Evolutionary conservation across 2,329 filamentous ascomycete species (phyloP), one percentile per base, ranked within the genome.

Genomic region (Nothophaeocryptopus gaeumannii): DNA sequence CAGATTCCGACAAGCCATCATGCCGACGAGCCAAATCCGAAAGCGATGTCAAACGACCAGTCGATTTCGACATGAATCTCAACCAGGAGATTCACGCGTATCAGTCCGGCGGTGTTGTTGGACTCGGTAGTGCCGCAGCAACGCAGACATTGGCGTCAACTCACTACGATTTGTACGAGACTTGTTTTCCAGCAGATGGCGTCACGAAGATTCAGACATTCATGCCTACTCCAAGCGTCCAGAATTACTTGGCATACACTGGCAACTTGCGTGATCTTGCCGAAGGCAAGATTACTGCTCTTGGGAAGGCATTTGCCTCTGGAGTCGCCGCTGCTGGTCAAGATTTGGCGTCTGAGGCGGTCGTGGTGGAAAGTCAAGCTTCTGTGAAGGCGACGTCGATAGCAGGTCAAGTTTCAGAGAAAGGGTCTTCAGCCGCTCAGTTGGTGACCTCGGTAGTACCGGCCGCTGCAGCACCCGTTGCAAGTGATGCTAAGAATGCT

Each of bases 81-180:
- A 29, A 35, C 1, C 50, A 52, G 40, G 39, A 47, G 10, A 47
- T 52, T 13, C 13, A 47, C 10, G 50, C 50, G 10, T 20, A 16
- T 13, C 34, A 47, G 33, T 47, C 50, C 2, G 31, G 32, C 5
- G 15, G 26, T 1, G 14, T 46, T 20, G 9, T 32, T 3, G 35
- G 35, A 5, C 13, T 31, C 5, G 12, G 20, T 8, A 29, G 12
- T 1, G 32, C 37, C 0, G 8, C 30, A 7, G 13, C 14, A 12
- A 33, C 31, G 2, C 36, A 46, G 26, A 50, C 42, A 1, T 29
- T 50, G 3, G 42, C 42, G n/a, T 36, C 35, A 15, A 50, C 47
- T 4, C 45, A 35, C 37, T 50, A 45, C 16, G 34, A 39, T 14
- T 37, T 50, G 11, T 9, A 32, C 2, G 20, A 26, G 0, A 43